Evolutionary conservation across 768 basidiomycete genomes (phyloP), one percentile per base, ranked within the genome.

Genomic region (Rhizopogon vesiculosus): DNA sequence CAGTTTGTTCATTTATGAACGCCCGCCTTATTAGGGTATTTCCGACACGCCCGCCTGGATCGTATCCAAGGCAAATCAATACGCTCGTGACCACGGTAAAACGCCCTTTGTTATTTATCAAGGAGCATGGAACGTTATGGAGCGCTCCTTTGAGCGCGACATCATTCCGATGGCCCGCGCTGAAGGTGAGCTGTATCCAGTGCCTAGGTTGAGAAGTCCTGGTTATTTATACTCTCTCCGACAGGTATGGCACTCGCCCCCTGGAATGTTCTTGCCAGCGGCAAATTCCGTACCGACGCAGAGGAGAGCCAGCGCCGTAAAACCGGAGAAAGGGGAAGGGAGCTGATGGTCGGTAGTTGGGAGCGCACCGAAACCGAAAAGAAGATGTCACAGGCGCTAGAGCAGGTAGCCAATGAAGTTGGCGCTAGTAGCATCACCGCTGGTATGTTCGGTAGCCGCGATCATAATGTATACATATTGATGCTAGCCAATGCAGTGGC

Each of bases 341-440:
- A 53, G 7, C 33, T 71, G 0, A 54, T 60, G 5, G 56, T 62
- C 8, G 51, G 57, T 0, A 55, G 73, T 28, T 83, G 82, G 82
- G 66, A 76, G 61, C 76, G 81, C 5, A 79, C 55, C 38, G 77
- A 78, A 42, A 59, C 69, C 15, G 77, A 84, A 60, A 69, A 59
- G 45, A 69, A 69, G 31, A 66, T 81, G 13, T 73, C 73, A 51
- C 61, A 65, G 3, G 81, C 74, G 0, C 68, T 83, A 22, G 80
- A 80, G 60, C 74, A 78, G 54, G 76, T 85, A 10, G 81, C 81
- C 1, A 60, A 61, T 13, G 76, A 83, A 58, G 69, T 82, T 6
- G 81, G 81, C 0, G 74, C 75, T 3, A 72, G 78, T 59, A 66
- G 67, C 48, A 71, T 84, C 59, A 76, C 75, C 6, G 68, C 82